Evolutionary conservation across 163 green algal genomes (phyloP), one percentile per base, ranked within the genome.

Genomic region (Scenedesmus sp.): DNA sequence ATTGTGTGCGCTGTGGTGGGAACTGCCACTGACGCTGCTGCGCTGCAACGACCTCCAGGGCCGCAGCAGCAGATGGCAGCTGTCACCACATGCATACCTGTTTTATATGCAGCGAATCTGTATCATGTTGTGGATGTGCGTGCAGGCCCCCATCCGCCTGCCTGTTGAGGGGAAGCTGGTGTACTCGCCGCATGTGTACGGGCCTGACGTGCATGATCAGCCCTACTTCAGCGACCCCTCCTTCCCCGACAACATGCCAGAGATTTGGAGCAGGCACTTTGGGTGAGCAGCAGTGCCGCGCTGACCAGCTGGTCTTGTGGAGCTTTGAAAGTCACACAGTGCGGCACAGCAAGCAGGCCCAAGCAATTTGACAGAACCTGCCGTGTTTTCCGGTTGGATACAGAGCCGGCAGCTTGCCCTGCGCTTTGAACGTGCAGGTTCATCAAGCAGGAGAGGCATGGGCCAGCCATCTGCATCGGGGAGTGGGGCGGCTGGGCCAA

Each of bases 151-250:
- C 10, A 82, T 94, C 13, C 35, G 26, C 4, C 81, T 94, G 10
- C 70, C 81, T 35, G 56, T 91, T 9, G 33, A 43, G 13, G 43
- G 78, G 53, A 91, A 90, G 81, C 89, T 94, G 43, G 92, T 94
- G 33, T 93, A 89, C 61, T 90, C 72, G 26, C 92, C 92, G 0
- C 92, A 94, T 65, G 92, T 94, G 12, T 94, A 94, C 35, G 92
- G 92, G 15, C 92, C 92, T 26, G 89, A 88, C 73, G 92, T 94
- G 9, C 76, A 78, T 70, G 43, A 9, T 24, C 89, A 94, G 89
- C 16, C 72, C 30, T 94, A 93, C 73, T 94, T 94, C 89, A 88
- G 22, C 3, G 89, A 91, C n/a, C 68, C 86, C 30, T 53, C 20
- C 46, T 94, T 92, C 85, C 91, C 91, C 24, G 42, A 49, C 46